Evolutionary conservation across 768 basidiomycete species (phyloP).

Genomic region (Pisolithus albus): DNA sequence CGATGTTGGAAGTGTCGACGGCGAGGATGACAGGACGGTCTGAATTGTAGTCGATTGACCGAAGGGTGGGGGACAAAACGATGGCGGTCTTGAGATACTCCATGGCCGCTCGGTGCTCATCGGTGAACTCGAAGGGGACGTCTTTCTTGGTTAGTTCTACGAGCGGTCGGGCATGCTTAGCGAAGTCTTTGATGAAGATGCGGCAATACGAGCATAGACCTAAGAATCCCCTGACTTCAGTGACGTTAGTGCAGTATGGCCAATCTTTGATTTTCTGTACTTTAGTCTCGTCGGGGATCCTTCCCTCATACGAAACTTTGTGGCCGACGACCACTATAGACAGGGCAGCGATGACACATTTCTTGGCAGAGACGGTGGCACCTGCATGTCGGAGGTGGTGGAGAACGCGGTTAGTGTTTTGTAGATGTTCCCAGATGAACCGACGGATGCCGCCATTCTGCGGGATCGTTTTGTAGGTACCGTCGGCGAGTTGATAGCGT

Average conservation of each 20-base stretch:
- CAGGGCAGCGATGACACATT: slow-evolving; percentile 23
- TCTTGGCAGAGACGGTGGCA: slow-evolving; percentile 32
- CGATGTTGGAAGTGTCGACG: slow-evolving; percentile 25
- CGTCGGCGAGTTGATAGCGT: too few species aligned
- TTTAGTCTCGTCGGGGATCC: slow-evolving; percentile 19
- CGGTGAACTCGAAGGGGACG: slow-evolving; percentile 16
- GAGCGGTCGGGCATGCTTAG: slow-evolving; percentile 14
- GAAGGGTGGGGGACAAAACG: slow-evolving; percentile 2
- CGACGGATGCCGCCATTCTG: too few species aligned
- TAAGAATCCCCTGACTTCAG: slow-evolving; percentile 23
- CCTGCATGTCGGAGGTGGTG: slow-evolving; percentile 16
- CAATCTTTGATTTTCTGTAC: slow-evolving; percentile 26
- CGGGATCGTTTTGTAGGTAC: too few species aligned
- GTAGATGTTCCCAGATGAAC: too few species aligned
- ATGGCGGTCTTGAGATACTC: slow-evolving; percentile 18
- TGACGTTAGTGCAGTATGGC: slow-evolving; percentile 15
- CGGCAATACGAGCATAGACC: slow-evolving; percentile 19
- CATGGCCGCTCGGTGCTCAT: slow-evolving; percentile 9
- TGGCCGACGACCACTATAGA: slow-evolving; percentile 32
- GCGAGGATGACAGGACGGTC: not conserved
- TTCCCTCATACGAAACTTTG: slow-evolving; percentile 30
- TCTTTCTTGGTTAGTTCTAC: slow-evolving; percentile 22
- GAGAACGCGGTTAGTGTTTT: too few species aligned
- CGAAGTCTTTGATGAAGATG: slow-evolving; percentile 28
- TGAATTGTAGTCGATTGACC: not conserved